Evolutionary conservation across 257 asterid genomes (phyloP), one percentile per base, ranked within the genome.

Genomic region (Rubia yunnanensis): DNA sequence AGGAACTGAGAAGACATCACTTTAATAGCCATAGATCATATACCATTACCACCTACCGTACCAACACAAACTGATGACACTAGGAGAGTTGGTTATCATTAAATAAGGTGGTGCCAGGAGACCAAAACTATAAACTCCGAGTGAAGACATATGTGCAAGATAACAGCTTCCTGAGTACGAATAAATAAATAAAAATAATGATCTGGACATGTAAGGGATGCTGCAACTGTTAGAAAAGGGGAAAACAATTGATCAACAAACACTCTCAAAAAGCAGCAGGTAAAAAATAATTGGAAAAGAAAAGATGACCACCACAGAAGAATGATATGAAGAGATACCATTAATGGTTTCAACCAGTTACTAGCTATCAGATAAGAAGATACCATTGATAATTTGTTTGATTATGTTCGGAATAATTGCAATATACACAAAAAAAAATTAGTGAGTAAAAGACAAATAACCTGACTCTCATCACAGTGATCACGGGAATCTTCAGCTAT

Each of bases 391-490:
- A 15, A 14, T 26, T 17, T 39, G 32, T 23, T 63, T 26, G 6
- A 15, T 9, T 39, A 28, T 3, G 14, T 26, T 63, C 35, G 1
- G 20, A 22, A 24, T 14, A n/a, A 23, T 23, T 24, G 7, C 18
- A 23, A 8, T 13, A 15, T 41, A 41, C 9, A 3, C 4, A 39
- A 18, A 63, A 13, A 38, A 39, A 14, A 13, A 23, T 30, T 34
- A 63, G 55, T 24, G 36, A 24, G 26, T 11, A 58, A 28, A n/a
- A 10, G 32, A 67, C 23, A 68, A 57, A 77, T 82, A 75, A 92
- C 98, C 96, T 84, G 78, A 70, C 76, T 78, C 53, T 74, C 86
- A 66, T 74, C 84, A 66, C 17, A 61, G 66, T 46, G 77, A 59
- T 35, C 70, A 50, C 81, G 75, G 59, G 88, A 63, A 57, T 77